Base-by-base conservation (phyloP, 768 basidiomycete genomes). In the Leucocoprinus birnbaumii region DNA sequence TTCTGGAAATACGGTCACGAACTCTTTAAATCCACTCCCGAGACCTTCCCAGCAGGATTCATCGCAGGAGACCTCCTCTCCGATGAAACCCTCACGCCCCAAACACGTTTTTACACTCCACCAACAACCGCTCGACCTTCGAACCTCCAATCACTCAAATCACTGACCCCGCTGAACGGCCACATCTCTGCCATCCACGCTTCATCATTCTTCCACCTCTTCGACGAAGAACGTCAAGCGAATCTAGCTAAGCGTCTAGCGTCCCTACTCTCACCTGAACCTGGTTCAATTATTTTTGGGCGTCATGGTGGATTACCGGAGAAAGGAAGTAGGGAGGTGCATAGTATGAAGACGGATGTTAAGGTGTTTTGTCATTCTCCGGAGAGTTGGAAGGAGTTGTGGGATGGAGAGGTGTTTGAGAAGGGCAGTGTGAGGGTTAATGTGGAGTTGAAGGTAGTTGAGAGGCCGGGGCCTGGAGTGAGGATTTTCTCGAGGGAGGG, bases 1-100 rank as follows among this genome's bases (percentile, higher is more conserved):
- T 82, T 83, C 57, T 86, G 84, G 85, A 71, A 80, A 5, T 69
- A 78, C 3, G 86, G 86, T 1, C 84, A 87, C 58, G 71, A 78
- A 42, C 71, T 88, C 16, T 89, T 85, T 68, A 74, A 65, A 50
- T 74, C 79, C 3, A 80, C 72, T 0, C 75, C 78, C 0, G 67
- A 75, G 34, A 72, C 75, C 0, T 86, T 82, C 65, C 80, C 83
- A 2, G 80, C 73, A 0, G 65, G 70, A 0, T 87, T 88, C 62
- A 51, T 87, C 14, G 65, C 72, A 13, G 86, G 86, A 1, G 77
- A 88, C 57, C 72, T 66, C 0, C 76, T 87, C 46, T 73, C 83
- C 57, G 65, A 74, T 8, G 53, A 58, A 2, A 69, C 79, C 49
- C 71, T 85, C 25, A 61, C 61, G 7, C 70, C 73, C 6, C 60